Evolutionary conservation across 202 grass and related monocot genomes (phyloP).

Genomic region (Zizania palustris): DNA sequence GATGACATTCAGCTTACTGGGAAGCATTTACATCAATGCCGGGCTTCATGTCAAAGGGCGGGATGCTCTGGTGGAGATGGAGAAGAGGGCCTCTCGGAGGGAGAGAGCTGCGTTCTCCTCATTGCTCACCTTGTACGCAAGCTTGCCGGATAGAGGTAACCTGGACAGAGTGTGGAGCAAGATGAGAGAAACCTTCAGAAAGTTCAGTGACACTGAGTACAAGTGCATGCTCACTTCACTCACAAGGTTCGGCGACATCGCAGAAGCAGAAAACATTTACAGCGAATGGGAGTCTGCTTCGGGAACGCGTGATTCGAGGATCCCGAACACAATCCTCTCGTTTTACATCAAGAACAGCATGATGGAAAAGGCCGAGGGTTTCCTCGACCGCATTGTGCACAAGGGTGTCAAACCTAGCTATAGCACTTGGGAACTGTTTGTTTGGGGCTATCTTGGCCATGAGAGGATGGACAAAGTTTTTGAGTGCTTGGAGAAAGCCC

Average conservation of each 20-base stretch:
- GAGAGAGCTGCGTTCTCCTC: constrained; percentile 60
- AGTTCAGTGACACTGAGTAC: constrained; percentile 70
- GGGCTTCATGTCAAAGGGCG: constrained; percentile 53
- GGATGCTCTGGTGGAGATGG: constrained; percentile 67
- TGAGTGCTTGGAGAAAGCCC: constrained; percentile 62
- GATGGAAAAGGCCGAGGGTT: constrained; percentile 57
- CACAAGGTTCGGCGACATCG: constrained; percentile 63
- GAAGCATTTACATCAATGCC: constrained; percentile 69
- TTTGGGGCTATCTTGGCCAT: constrained; percentile 59
- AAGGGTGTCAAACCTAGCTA: constrained; percentile 70
- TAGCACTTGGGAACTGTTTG: constrained; percentile 74
- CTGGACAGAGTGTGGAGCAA: constrained; percentile 70
- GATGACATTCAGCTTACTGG: constrained; percentile 78
- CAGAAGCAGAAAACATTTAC: constrained; percentile 55
- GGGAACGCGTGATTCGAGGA: constrained; percentile 62
- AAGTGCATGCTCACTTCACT: constrained; percentile 82
- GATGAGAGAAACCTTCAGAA: constrained; percentile 64
- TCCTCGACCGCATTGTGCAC: constrained; percentile 42
- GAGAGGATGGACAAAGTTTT: constrained; percentile 54
- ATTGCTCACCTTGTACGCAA: constrained; percentile 68
- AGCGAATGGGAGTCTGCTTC: constrained; percentile 59
- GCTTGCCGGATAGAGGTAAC: constrained; percentile 66
- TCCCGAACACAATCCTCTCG: constrained; percentile 69
- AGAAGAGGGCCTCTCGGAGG: constrained; percentile 65
- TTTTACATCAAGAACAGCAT: constrained; percentile 73